Evolutionary conservation across 73 alveolate species (phyloP).

Genomic region (Tetrahymena malaccensis): DNA sequence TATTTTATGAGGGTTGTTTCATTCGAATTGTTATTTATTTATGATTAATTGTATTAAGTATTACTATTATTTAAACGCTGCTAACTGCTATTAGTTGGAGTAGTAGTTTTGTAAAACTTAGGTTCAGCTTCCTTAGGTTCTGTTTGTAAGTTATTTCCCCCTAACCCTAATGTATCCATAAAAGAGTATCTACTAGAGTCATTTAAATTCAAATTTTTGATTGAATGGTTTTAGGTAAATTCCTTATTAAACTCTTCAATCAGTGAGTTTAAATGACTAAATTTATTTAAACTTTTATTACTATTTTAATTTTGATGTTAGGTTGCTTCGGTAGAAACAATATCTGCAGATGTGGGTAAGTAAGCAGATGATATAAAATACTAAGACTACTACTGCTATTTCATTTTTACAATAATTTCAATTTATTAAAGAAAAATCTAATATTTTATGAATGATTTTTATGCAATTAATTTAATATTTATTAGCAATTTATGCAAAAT

Average conservation of each 20-base stretch:
- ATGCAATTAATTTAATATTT: not conserved
- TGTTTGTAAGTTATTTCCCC: not conserved
- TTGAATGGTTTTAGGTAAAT: not conserved
- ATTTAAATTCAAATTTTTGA: not conserved
- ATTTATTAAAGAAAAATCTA: not conserved
- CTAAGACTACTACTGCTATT: not conserved
- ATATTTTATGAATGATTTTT: not conserved
- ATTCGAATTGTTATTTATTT: not conserved
- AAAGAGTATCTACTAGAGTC: not conserved
- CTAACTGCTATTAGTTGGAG: not conserved
- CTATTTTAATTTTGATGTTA: not conserved
- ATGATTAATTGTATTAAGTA: not conserved
- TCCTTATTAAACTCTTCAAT: not conserved
- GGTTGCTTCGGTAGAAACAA: not conserved
- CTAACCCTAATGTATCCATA: not conserved
- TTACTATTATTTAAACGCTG: not conserved
- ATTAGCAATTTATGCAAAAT: not conserved
- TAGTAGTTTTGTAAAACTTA: not conserved
- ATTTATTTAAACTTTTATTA: not conserved
- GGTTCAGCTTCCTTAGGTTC: not conserved
- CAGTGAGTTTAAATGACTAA: not conserved
- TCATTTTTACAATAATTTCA: not conserved
- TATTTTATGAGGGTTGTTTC: not conserved
- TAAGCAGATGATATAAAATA: not conserved
- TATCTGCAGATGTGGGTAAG: not conserved